Evolutionary conservation across 2,329 filamentous ascomycete species (phyloP).

Genomic region (Colletotrichum aenigma): DNA sequence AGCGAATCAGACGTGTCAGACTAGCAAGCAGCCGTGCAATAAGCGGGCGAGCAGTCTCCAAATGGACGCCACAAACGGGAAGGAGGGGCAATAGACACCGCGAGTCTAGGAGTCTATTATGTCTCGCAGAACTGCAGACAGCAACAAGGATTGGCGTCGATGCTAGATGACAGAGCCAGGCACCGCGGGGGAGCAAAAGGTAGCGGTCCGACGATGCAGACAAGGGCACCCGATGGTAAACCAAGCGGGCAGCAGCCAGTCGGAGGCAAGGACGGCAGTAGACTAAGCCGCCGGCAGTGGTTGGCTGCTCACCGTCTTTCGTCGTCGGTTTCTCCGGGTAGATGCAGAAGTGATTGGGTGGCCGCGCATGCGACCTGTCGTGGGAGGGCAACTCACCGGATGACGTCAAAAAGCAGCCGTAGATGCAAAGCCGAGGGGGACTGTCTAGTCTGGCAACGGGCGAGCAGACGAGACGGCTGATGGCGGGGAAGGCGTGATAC

Average conservation of each 20-base stretch:
- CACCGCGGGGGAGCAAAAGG: not conserved
- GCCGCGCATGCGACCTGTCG: not conserved
- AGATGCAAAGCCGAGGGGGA: not conserved
- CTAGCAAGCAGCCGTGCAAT: not conserved
- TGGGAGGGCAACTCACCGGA: constrained; percentile 8
- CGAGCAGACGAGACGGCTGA: not conserved
- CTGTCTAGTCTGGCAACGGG: not conserved
- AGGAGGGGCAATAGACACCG: not conserved
- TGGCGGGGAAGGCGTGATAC: not conserved
- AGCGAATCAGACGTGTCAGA: not conserved
- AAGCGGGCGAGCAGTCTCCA: not conserved
- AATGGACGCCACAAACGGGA: not conserved
- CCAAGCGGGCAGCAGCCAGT: constrained; percentile 1
- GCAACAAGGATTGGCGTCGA: not conserved
- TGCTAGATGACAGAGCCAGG: constrained; percentile 14
- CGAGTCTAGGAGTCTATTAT: not conserved
- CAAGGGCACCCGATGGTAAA: not conserved
- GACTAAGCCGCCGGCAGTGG: not conserved
- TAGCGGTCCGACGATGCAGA: not conserved
- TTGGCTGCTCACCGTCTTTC: constrained; percentile 6
- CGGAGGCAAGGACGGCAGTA: not conserved
- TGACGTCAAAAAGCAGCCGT: constrained; percentile 17
- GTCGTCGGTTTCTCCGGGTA: not conserved
- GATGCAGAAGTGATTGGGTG: constrained; percentile 3
- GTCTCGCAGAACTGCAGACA: not conserved